Evolutionary conservation across 208 protist genomes (phyloP), one percentile per base, ranked within the genome.

Genomic region (Strigomonas galati): DNA sequence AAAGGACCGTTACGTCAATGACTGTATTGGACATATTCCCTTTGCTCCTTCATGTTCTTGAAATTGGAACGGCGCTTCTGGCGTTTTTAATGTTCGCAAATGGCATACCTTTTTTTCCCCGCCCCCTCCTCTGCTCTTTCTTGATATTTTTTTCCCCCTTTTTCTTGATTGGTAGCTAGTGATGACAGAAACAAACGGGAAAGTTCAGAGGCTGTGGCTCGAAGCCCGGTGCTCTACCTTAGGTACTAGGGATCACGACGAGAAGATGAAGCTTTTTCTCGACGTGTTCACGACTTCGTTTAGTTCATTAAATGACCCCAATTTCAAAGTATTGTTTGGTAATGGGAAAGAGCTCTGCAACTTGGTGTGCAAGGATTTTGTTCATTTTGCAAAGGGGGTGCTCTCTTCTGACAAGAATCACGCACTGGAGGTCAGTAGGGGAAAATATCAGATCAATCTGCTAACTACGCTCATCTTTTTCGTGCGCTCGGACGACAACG

Each of bases 161-260:
- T 30, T 44, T 31, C 69, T n/a, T 46, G 19, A 1, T 53, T 28
- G 12, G 28, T 44, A 5, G 9, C 24, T 64, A 58, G n/a, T 19
- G 65, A 46, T 24, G 23, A 23, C 4, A 35, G 37, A 59, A 61
- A 62, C 40, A 43, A 72, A 40, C 32, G 54, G 55, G 24, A 71
- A 72, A 14, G 26, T 87, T 58, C 81, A 83, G 62, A 55, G 72
- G 23, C 63, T 76, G 43, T 87, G 81, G 81, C 59, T 87, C 4
- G 81, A 87, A 48, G 81, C 69, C 19, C 72, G 76, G 19, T 87
- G 81, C 52, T 70, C 69, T 1, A 62, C 74, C 2, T 24, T 72
- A 6, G 72, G 71, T 4, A 57, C 71, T 3, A 48, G 37, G 31
- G 65, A 75, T 23, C 76, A 77, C 52, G 57, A 26, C 0, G 69